Percentiles rank a stretch among this genome's conserved stretches.
These are phyloP conservation scores for Potentilla sterilis DNA, from an alignment of 306 rosid species.

Conservation along the genomic window DNA sequence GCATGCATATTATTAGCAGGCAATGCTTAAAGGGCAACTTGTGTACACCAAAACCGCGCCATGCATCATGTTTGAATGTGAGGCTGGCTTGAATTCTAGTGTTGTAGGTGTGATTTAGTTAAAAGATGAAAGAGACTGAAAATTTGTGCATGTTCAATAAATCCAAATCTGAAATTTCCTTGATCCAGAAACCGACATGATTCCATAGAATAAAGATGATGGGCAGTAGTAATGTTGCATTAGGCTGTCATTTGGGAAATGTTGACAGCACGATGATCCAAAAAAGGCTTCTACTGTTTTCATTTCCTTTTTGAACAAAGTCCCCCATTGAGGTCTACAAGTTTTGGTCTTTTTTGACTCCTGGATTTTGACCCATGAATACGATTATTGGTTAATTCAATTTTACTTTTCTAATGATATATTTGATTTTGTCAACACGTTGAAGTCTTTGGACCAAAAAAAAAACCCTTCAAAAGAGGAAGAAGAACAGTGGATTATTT, in stretches of 20 bases:
- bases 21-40: not conserved
- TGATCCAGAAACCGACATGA: not conserved
- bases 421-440: not conserved
- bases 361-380: not conserved
- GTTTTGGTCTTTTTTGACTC: not conserved
- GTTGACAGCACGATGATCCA: constrained; percentile 3
- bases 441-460: not conserved
- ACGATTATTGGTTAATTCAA: not conserved
- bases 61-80: not conserved
- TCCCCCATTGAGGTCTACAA: not conserved
- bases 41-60: not conserved
- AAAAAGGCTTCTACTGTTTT: not conserved
- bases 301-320: not conserved
- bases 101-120: not conserved
- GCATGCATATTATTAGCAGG: not conserved
- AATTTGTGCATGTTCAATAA: not conserved
- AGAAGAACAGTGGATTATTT: not conserved
- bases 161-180: not conserved
- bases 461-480: no score
- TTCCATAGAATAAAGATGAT: not conserved
- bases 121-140: not conserved
- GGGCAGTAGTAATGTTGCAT: not conserved
- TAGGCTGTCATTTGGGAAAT: not conserved
- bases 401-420: not conserved
- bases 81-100: not conserved